Conservation (phyloP, 1,139 yeast genomes). For the Diutina pseudorugosa region DNA sequence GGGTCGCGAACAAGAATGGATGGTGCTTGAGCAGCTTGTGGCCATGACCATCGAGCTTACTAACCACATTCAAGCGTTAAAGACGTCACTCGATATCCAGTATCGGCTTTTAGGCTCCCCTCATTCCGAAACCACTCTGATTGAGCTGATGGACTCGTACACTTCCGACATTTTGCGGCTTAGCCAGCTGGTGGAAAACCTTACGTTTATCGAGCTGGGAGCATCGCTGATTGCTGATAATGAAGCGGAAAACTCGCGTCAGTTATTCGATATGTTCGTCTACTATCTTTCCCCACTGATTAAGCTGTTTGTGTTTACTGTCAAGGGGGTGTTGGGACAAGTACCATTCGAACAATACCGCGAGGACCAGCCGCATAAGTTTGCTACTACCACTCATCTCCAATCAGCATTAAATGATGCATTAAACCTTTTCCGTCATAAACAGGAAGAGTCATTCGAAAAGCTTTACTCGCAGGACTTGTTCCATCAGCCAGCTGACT, state of each 20-base stretch:
- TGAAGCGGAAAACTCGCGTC: slow-evolving; percentile 29
- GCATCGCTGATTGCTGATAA: slow-evolving; percentile 6
- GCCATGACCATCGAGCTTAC: slow-evolving; percentile 39
- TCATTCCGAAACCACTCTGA: not conserved
- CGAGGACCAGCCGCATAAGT: slow-evolving; percentile 12
- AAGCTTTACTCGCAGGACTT: slow-evolving; percentile 47
- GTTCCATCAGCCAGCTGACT: slow-evolving; percentile 26
- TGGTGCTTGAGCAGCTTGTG: slow-evolving; percentile 32
- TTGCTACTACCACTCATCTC: slow-evolving; percentile 30
- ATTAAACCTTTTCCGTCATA: slow-evolving; percentile 38
- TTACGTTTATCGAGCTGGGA: slow-evolving; percentile 10
- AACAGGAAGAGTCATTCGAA: slow-evolving; percentile 46
- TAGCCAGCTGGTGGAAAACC: slow-evolving; percentile 18
- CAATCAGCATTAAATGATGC: slow-evolving; percentile 41
- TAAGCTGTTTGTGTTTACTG: slow-evolving; percentile 52
- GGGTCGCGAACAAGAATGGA: slow-evolving; percentile 48
- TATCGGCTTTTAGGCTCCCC: slow-evolving; percentile 34
- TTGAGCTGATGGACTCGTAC: slow-evolving; percentile 7
- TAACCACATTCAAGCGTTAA: slow-evolving; percentile 54
- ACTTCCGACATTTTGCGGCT: slow-evolving; percentile 8
- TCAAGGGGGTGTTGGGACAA: slow-evolving; percentile 47
- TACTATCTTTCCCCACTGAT: slow-evolving; percentile 63
- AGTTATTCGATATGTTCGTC: slow-evolving; percentile 54
- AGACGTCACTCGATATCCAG: slow-evolving; percentile 59
- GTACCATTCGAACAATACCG: slow-evolving; percentile 39